Base-by-base conservation (phyloP, 371 early-diverging fungal species). In the Quaeritorhiza haematococci region DNA sequence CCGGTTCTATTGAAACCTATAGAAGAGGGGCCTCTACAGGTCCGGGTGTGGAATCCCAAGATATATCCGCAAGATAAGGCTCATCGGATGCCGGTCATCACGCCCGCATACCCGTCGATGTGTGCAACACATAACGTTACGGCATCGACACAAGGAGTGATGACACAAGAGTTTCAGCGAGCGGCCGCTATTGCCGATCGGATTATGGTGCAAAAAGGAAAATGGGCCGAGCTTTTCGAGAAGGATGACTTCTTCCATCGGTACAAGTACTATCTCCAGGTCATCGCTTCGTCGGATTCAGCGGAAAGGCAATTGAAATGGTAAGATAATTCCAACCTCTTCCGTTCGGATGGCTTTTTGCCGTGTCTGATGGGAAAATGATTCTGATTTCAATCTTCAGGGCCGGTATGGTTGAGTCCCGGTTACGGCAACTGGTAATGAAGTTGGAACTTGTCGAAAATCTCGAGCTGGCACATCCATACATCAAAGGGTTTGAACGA, bases 81-180 rank as follows among this genome's bases (percentile, higher is more conserved):
- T 17, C 99, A 99, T 69, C 83, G 87, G 30, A 99, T 99, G 99
- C 99, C 99, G 0, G 91, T 99, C 49, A 99, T 99, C 59, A 99
- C 99, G 13, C 99, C 99, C 5, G 98, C 98, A 0, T 99, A 99
- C 68, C 99, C 99, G 19, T 93, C 96, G 23, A 99, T 99, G 94
- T 98, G 99, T 69, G 86, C 99, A 1, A 99, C 99, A 0, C 99
- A 98, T 75, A 99, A 99, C 65, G 96, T 99, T 8, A 90, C 93
- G 0, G 75, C 75, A 35, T 96, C 97, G 1, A 99, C 99, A 0
- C 82, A 85, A 29, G 67, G 62, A 3, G 84, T 98, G 21, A 93
- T 95, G 65, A 84, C 83, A 19, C 79, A 80, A 26, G 98, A 98
- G 78, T 89, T 98, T 58, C 78, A 84, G 61, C 79, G 87, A 33